Evolutionary conservation across 2,329 filamentous ascomycete genomes (phyloP), one percentile per base, ranked within the genome.

Genomic region (Dactylellina haptotyla): DNA sequence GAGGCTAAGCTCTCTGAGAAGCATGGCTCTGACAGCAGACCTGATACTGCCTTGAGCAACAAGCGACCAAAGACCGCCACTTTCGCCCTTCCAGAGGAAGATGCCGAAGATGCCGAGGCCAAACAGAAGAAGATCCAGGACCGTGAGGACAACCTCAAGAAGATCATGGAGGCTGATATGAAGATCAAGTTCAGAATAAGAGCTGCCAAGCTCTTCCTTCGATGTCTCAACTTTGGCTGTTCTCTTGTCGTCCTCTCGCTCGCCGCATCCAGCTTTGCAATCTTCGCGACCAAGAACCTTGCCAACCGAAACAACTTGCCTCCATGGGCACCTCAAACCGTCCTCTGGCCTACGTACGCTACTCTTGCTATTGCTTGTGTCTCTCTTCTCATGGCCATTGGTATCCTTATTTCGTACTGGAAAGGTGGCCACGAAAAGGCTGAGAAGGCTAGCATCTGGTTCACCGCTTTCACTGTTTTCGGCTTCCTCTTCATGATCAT

Each of bases 171-270:
- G 26, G 46, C 20, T 2, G 4, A 69, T 50, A 80, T 97, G 94
- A 96, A 91, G 89, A 87, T 96, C 81, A 98, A 97, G 84, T 89
- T 89, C 34, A 88, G 92, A 77, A 75, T 64, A 69, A 76, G 51
- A 50, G 85, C 98, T 82, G 95, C 94, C 77, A 99, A 99, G 84
- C 89, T 98, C 78, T 87, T 96, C 75, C 88, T 99, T n/a, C 90
- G 95, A 76, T 90, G 92, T 65, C 91, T 98, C 83, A 97, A 94
- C 85, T 98, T 99, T 82, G 93, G 92, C 81, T 99, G 95, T 85
- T 94, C 91, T 81, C 85, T 98, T 73, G 97, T 99, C 80, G 92
- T 99, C 76, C 86, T 99, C 67, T 85, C 93, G 75, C 94, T 99
- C 87, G 84, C 99, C 61, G 89, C 90, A 12, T 87, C 92, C n/a